Conservation (phyloP, 805 yeast genomes). For the Cyberlindnera americana region DNA sequence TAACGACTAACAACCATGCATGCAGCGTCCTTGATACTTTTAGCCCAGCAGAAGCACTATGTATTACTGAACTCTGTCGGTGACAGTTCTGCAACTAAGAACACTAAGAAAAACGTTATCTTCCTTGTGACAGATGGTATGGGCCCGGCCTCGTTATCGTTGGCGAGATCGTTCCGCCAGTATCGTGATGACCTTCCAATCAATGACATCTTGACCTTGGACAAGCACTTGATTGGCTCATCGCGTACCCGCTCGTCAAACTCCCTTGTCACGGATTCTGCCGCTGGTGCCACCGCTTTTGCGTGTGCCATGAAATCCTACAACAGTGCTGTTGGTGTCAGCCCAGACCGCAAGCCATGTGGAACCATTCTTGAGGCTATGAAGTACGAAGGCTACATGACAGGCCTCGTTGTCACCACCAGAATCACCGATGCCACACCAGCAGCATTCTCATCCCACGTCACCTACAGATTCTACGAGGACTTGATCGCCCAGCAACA, state of each 20-base stretch:
- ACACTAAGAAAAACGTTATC: slow-evolving; percentile 63
- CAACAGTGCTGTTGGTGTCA: slow-evolving; percentile 91
- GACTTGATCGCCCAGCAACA: slow-evolving; percentile 86
- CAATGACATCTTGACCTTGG: slow-evolving; percentile 58
- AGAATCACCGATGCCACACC: slow-evolving; percentile 95
- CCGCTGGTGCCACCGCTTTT: slow-evolving; percentile 97
- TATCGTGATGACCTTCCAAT: slow-evolving; percentile 48
- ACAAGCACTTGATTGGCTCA: slow-evolving; percentile 71
- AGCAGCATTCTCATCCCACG: slow-evolving; percentile 84
- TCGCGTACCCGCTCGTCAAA: slow-evolving; percentile 78
- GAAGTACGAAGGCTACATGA: slow-evolving; percentile 71
- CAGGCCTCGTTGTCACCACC: slow-evolving; percentile 92
- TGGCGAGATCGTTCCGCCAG: slow-evolving; percentile 76
- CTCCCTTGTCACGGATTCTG: slow-evolving; percentile 86
- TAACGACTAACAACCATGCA: neutral
- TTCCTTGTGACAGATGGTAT: slow-evolving; percentile 94
- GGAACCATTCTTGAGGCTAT: slow-evolving; percentile 89
- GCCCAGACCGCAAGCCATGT: slow-evolving; percentile 64
- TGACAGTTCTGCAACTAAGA: neutral
- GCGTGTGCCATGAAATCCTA: slow-evolving; percentile 79
- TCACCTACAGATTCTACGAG: slow-evolving; percentile 69
- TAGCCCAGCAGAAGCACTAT: slow-evolving; percentile 1
- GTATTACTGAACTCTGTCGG: neutral
- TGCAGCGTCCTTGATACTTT: slow-evolving; percentile 1
- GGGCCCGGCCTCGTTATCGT: slow-evolving; percentile 84